phyloP scores from a whole-genome alignment of 2,329 filamentous ascomycete genomes.

The Reticulascus tulasneorum region DNA sequence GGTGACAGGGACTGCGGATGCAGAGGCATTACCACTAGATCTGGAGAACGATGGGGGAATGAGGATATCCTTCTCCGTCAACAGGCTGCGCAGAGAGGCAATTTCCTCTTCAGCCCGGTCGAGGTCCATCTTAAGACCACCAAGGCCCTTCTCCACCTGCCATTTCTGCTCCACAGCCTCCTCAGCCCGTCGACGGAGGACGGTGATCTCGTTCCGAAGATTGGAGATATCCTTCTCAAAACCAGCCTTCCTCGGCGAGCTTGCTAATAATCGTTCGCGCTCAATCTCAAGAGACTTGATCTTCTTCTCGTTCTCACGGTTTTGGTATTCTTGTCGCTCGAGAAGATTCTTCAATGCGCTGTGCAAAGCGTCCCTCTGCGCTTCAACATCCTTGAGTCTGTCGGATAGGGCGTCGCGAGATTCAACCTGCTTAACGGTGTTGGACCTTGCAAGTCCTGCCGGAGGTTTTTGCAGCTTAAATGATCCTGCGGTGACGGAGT shows the following conservation, averaged over 20 bases:
- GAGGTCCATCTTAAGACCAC: constrained; percentile 90
- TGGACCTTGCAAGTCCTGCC: constrained; percentile 54
- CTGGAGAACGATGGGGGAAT: constrained; percentile 59
- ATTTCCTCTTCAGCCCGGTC: constrained; percentile 95
- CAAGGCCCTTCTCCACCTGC: constrained; percentile 87
- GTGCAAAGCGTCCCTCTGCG: constrained; percentile 89
- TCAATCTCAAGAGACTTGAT: constrained; percentile 74
- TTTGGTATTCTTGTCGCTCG: constrained; percentile 80
- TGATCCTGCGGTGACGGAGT: constrained; percentile 59
- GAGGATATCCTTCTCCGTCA: constrained; percentile 78
- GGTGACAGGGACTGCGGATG: constrained; percentile 44
- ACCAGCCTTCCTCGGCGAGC: constrained; percentile 68
- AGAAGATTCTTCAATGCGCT: constrained; percentile 80
- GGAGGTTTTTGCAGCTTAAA: constrained; percentile 34
- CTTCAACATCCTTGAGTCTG: constrained; percentile 85
- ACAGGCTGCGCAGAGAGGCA: constrained; percentile 69
- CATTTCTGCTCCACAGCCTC: constrained; percentile 95
- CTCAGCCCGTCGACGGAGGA: constrained; percentile 80
- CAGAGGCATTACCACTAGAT: constrained; percentile 22
- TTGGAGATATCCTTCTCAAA: constrained; percentile 81
- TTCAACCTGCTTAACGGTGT: constrained; percentile 49
- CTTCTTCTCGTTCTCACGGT: constrained; percentile 77
- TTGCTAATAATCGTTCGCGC: constrained; percentile 66
- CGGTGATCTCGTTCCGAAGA: constrained; percentile 78
- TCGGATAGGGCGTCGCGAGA: constrained; percentile 70